Base-by-base conservation (phyloP, 345 rosid species). In the Brassica napus region DNA sequence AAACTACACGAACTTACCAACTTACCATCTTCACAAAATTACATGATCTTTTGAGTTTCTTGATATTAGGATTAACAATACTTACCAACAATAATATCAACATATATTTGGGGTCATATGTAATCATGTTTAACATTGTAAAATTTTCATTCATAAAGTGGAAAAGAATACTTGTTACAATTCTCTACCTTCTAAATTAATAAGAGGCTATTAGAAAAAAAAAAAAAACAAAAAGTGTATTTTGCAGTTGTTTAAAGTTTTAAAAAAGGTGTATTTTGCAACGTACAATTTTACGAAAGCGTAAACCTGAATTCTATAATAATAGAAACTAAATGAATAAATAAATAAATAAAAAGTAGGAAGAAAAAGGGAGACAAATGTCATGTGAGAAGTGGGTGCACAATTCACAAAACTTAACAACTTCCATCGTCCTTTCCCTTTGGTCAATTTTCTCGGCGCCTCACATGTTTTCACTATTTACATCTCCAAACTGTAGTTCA, bases 371-470 rank as follows among this genome's bases (percentile, higher is more conserved):
- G 71, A 71, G 71, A 71, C 75, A 55, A 32, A 69, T 52, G 81
- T 71, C 76, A 70, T 70, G 58, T 70, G 71, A 34, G 39, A 24
- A 64, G 39, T 64, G 24, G 66, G 2, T 16, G 42, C 76, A 55
- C 76, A 71, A 7, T 55, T 65, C 39, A n/a, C 66, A 57, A 71
- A 63, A 77, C 64, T 15, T 34, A 63, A 71, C 42, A 32, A 8
- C 71, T 34, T 44, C 42, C 18, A 54, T 35, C 11, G 35, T 9
- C 21, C 32, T 60, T 37, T 37, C 65, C 42, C 76, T 54, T 77
- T 77, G 65, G 81, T 77, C 76, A 70, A 39, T 71, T 70, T 77
- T 71, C 55, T 52, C 76, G 76, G 81, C 76, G 28, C 70, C 62
- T 23, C 59, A 52, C 76, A 60, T 39, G 52, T 18, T 68, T 58